A percentile compares a stretch with the other conserved stretches of the same genome.
Conservation (phyloP, 2,329 filamentous ascomycete genomes). For the Scedosporium apiospermum region DNA sequence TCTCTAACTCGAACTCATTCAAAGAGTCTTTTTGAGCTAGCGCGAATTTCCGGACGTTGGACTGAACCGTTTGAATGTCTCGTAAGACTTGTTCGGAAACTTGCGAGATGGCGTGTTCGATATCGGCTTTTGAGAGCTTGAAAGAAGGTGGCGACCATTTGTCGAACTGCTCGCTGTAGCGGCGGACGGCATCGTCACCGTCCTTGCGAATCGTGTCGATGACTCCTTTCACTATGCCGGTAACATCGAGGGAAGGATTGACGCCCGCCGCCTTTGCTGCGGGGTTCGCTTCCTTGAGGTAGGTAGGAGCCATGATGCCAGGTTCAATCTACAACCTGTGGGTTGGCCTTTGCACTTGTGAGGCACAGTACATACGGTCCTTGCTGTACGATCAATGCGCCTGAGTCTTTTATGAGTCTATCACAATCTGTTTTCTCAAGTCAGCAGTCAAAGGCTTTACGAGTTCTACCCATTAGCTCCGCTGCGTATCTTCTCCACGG, state of each 20-base stretch:
- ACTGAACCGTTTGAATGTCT: slow-evolving; percentile 19
- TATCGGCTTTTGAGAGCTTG: slow-evolving; percentile 34
- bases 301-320: background rate
- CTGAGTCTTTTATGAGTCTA: too few species aligned
- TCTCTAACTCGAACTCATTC: slow-evolving; percentile 41
- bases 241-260: slow-evolving; percentile 14
- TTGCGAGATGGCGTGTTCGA: slow-evolving; percentile 31
- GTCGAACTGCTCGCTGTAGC: slow-evolving; percentile 43
- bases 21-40: slow-evolving; percentile 18
- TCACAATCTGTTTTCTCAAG: too few species aligned
- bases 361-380: too few species aligned
- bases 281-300: background rate
- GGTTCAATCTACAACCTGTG: background rate
- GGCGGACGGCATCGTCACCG: slow-evolving; percentile 37
- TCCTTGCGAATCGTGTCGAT: slow-evolving; percentile 35
- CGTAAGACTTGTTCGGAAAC: slow-evolving; percentile 31
- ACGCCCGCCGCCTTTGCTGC: background rate
- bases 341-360: background rate
- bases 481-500: too few species aligned
- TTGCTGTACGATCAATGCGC: too few species aligned
- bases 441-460: too few species aligned
- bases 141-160: slow-evolving; percentile 40
- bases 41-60: slow-evolving; percentile 10
- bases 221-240: slow-evolving; percentile 33
- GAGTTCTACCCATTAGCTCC: too few species aligned